Base-by-base conservation (phyloP, 2,329 filamentous ascomycete species). In the Aspergillus clavatus region DNA sequence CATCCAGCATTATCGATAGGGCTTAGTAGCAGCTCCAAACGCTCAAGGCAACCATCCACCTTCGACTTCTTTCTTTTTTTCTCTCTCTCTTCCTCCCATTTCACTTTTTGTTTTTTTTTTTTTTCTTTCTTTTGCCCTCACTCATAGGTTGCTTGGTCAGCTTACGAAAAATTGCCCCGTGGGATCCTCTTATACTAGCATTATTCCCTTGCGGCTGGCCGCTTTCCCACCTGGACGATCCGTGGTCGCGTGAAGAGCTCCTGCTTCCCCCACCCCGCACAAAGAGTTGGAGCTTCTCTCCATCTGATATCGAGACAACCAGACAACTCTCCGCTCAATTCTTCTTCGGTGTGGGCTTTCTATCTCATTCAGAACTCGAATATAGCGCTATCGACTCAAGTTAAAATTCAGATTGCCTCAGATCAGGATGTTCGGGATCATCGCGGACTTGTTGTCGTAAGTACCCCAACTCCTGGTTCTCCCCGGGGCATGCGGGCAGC, bases 381-480 rank as follows among this genome's bases (percentile, higher is more conserved):
- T n/a, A n/a, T n/a, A 22, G 16, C 47, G 18, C 21, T 27, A 19
- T 35, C 35, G 28, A n/a, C 28, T 12, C 23, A 1, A 10, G n/a
- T 35, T n/a, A n/a, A n/a, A n/a, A n/a, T n/a, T n/a, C n/a, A n/a
- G n/a, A 12, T n/a, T 12, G 23, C 10, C 14, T 16, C 38, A 19
- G 16, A 40, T 36, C 59, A 71, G 45, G 69, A 87, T 90, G 85
- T 89, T 90, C 63, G 83, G 86, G 69, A 79, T 89, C 58, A 79
- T 89, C 58, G 81, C 86, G 58, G 86, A 87, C 70, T 74, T 89
- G 58, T 73, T 89, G 67, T 87, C 86, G 86, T 89, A 73, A 73
- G 84, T 61, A 16, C 36, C 19, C 16, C n/a, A 12, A 8, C 35
- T 39, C 24, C 19, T 27, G 18, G 26, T 16, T 14, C 39, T n/a